Base-by-base conservation (phyloP, 257 asterid genomes). In the Fraxinus cuspidata region DNA sequence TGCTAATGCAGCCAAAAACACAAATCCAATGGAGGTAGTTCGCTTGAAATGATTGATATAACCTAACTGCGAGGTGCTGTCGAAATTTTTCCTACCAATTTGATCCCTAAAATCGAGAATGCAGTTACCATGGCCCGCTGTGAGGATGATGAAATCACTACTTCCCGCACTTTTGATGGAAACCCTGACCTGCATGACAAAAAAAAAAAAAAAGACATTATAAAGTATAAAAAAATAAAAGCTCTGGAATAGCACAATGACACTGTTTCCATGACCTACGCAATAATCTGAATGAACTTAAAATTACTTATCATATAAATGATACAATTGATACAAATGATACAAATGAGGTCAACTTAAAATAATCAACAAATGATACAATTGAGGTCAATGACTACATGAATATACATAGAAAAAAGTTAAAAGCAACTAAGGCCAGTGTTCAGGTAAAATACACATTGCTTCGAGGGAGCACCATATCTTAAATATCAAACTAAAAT, bases 71-170 rank as follows among this genome's bases (percentile, higher is more conserved):
- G 84, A 31, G 75, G 83, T 47, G 70, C 82, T 76, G 47, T 71
- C 86, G 1, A 72, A 71, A 11, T 78, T 80, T 77, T 88, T 82
- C 44, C 70, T 81, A 78, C 81, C 82, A 37, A 83, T 81, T 74
- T 87, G 86, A 47, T 87, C 88, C 81, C 79, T 89, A 73, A 92
- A 84, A 79, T 89, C 83, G 60, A 94, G 92, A 65, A 56, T 81
- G 85, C 98, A 92, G 19, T 86, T 84, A 40, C 92, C 89, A 47
- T 85, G 86, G 42, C 92, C 96, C 0, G 90, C 86, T 28, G 83
- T 83, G 73, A 94, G 83, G 72, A 74, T 51, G 37, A 94, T 91
- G 74, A 71, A 73, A 74, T 84, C 84, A 63, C 76, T 90, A 18
- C 56, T 69, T 80, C 85, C 88, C 42, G 81, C 84, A 38, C 79